These are phyloP conservation scores for Colletotrichum ledebouriae DNA, from an alignment of 2,329 filamentous ascomycete genomes.

Conservation along the genomic window DNA sequence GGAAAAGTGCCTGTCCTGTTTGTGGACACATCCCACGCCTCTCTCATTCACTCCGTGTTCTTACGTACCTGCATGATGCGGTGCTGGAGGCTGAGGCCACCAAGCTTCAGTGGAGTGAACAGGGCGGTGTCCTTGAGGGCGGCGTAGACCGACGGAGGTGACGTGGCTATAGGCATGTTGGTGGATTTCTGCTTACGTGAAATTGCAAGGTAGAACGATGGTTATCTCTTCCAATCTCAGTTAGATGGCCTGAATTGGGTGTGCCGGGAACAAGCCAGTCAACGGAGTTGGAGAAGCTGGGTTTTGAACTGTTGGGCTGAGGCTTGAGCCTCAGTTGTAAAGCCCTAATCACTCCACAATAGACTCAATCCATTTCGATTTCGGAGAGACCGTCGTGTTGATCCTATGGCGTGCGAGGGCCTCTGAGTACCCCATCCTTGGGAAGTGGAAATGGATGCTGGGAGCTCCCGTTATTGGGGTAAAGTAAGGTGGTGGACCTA, in stretches of 20 bases:
- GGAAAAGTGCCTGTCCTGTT: too few species aligned
- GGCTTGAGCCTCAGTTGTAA: conserved; percentile 2
- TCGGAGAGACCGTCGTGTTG: not conserved
- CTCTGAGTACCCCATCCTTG: conserved; percentile 11
- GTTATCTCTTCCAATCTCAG: conserved; percentile 22
- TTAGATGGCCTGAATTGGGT: conserved; percentile 14
- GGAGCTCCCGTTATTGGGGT: conserved; percentile 11
- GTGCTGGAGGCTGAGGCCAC: conserved; percentile 51
- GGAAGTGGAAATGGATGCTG: conserved; percentile 24
- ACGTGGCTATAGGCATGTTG: conserved; percentile 32
- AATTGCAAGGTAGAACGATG: conserved; percentile 6
- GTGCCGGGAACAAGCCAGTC: conserved; percentile 10
- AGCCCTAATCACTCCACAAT: not conserved
- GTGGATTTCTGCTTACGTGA: not conserved
- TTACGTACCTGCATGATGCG: conserved; percentile 52
- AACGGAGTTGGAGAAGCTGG: conserved; percentile 12
- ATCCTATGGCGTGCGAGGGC: conserved; percentile 6
- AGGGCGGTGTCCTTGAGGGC: conserved; percentile 46
- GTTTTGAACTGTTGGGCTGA: conserved; percentile 19
- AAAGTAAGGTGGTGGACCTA: not conserved
- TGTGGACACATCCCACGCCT: too few species aligned
- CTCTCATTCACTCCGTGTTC: not conserved
- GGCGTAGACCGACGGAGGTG: conserved; percentile 36
- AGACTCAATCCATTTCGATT: not conserved
- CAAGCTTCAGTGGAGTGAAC: conserved; percentile 53